phyloP scores from a whole-genome alignment of 331 rosid genomes.

The Prunus yedoensis region DNA sequence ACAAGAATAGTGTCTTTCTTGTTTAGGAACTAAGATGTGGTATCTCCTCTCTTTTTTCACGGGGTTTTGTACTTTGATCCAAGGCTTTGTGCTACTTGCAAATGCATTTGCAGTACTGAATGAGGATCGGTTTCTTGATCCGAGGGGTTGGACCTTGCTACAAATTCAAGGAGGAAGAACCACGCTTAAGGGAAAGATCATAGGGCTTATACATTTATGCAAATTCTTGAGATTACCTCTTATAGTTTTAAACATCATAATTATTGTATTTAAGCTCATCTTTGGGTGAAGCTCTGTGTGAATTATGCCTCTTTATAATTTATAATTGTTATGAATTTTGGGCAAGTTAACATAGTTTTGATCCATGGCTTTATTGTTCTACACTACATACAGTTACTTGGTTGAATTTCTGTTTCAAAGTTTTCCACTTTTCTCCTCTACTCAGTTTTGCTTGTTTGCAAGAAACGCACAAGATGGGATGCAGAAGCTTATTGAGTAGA shows the following conservation, averaged over 20 bases:
- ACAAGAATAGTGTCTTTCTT: too few species aligned
- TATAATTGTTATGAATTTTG: neutral
- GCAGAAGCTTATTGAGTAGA: too few species aligned
- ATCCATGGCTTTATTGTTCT: neutral
- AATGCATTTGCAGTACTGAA: conserved; percentile 78
- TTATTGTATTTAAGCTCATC: conserved; percentile 53
- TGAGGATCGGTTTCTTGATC: conserved; percentile 82
- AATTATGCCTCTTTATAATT: neutral
- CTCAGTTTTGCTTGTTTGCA: too few species aligned
- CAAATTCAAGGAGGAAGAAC: conserved; percentile 56
- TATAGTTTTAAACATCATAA: conserved; percentile 50
- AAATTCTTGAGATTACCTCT: conserved; percentile 77
- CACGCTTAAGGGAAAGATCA: conserved; percentile 63
- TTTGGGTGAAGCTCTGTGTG: conserved; percentile 43
- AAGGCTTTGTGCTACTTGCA: conserved; percentile 64
- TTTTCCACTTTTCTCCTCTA: neutral
- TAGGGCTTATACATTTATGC: conserved; percentile 64
- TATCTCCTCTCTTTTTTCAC: conserved; percentile 14
- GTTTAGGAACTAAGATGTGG: conserved; percentile 13
- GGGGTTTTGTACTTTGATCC: conserved; percentile 68
- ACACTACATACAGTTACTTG: neutral
- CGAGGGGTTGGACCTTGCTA: conserved; percentile 76
- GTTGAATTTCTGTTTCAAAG: neutral
- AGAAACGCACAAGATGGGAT: neutral
- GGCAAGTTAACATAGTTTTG: neutral